phyloP scores from a whole-genome alignment of 2,329 filamentous ascomycete species.

The Ambrosiella beaveri region DNA sequence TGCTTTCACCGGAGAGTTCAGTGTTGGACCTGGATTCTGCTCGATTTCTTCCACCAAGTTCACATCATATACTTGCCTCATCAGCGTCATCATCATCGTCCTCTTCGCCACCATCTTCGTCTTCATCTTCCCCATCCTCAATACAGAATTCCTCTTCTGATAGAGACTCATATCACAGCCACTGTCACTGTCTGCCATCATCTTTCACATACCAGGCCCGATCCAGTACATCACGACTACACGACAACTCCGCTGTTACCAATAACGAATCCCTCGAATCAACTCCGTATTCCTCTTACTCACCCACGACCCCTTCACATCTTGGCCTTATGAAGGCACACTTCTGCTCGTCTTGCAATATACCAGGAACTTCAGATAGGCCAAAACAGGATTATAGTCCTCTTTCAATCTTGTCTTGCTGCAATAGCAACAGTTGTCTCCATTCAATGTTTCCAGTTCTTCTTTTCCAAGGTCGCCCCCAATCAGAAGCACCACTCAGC shows the following conservation, averaged over 20 bases:
- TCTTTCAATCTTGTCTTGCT: not conserved
- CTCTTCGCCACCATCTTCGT: too few species aligned
- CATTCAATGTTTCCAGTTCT: constrained; percentile 12
- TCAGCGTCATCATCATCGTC: too few species aligned
- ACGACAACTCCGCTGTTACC: not conserved
- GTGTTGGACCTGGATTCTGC: not conserved
- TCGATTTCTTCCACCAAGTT: not conserved
- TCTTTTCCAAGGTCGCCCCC: constrained; percentile 9
- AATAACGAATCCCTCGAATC: not conserved
- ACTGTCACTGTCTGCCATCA: too few species aligned
- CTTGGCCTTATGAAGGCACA: too few species aligned
- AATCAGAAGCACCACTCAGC: constrained; percentile 12
- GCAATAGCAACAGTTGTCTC: constrained; percentile 5
- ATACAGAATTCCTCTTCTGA: too few species aligned
- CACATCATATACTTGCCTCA: not conserved
- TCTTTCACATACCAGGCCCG: too few species aligned
- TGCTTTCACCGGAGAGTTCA: not conserved
- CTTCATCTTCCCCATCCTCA: too few species aligned
- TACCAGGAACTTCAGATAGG: not conserved
- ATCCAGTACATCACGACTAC: too few species aligned
- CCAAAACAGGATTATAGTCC: too few species aligned
- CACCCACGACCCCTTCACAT: too few species aligned
- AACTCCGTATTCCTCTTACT: not conserved
- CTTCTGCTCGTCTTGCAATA: not conserved
- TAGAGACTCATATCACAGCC: too few species aligned